Base-by-base conservation (phyloP, 2,329 filamentous ascomycete species). In the Cryphonectria nitschkei region DNA sequence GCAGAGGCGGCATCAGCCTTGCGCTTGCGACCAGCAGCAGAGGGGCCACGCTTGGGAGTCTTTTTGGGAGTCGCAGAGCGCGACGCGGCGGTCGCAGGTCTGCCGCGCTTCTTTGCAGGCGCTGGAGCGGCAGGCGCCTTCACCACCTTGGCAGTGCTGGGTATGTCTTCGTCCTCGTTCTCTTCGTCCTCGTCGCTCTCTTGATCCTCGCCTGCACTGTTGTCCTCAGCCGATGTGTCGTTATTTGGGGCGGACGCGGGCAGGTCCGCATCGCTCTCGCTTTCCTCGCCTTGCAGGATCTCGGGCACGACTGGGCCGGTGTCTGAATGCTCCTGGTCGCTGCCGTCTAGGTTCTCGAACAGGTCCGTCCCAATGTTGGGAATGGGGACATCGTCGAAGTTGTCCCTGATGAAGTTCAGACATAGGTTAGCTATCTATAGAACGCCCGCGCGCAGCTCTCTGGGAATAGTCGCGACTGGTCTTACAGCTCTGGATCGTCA, bases 61-160 rank as follows among this genome's bases (percentile, higher is more conserved):
- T 68, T 46, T 39, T 68, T 70, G 39, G 72, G 67, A 1, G 74
- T 75, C 22, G 73, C 26, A 5, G 60, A 61, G 34, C 69, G 71
- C 54, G 71, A 68, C 22, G 64, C 14, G 16, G 56, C 34, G n/a
- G 52, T 67, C 14, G 75, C 74, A 2, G 76, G 67, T 22, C 75
- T 69, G 65, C 75, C 75, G 34, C 73, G 74, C 72, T 75, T 76
- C 68, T 76, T 76, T 14, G 72, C 29, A 22, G 73, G 68, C 16
- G 71, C 13, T 32, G 39, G 74, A 22, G 32, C 19, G 67, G 34
- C 73, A 66, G 13, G 74, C 67, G 58, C 73, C 68, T n/a, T 72
- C 70, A 32, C 68, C n/a, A 60, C 67, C 69, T 71, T 70, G 29
- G 60, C 56, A 22, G 67, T 68, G 34, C 66, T 60, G 50, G 69